These are phyloP conservation scores for Rhodotorula sp. DNA, from an alignment of 1,284 basidiomycete species.

Conservation along the genomic window DNA sequence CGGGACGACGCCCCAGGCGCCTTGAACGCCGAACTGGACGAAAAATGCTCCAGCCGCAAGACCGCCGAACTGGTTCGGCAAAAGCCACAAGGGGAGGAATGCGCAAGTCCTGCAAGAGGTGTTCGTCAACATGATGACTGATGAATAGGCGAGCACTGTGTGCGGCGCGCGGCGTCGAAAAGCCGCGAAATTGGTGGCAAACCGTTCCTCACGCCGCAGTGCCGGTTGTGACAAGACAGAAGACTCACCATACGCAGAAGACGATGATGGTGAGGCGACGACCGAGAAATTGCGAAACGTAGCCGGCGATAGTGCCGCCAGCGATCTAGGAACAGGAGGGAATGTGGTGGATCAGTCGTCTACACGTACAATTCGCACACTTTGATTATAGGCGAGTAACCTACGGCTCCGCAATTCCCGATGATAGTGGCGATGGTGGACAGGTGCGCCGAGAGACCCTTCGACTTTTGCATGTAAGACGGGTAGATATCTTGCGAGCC, in stretches of 20 bases:
- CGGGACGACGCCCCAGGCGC: slow-evolving; percentile 50
- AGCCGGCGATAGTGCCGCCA: slow-evolving; percentile 26
- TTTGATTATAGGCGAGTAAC: neutral
- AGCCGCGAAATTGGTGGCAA: too few species aligned
- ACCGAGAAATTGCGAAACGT: slow-evolving; percentile 77
- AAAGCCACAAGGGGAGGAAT: slow-evolving; percentile 50
- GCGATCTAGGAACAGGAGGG: neutral
- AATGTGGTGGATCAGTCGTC: neutral
- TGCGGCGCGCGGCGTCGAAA: too few species aligned
- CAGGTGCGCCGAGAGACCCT: slow-evolving; percentile 54
- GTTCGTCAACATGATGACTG: too few species aligned
- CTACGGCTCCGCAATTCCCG: slow-evolving; percentile 59
- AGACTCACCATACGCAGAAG: slow-evolving; percentile 54
- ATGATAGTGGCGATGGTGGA: slow-evolving; percentile 88
- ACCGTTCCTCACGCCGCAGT: too few species aligned
- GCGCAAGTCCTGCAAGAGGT: slow-evolving; percentile 46
- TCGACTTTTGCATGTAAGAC: slow-evolving; percentile 64
- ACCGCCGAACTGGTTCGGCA: slow-evolving; percentile 49
- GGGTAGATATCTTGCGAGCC: slow-evolving; percentile 62
- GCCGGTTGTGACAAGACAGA: too few species aligned
- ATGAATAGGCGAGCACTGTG: too few species aligned
- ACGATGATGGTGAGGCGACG: slow-evolving; percentile 82
- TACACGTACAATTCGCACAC: too few species aligned
- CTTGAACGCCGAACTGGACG: slow-evolving; percentile 61
- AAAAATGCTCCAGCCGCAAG: slow-evolving; percentile 56